Conservation (phyloP, 345 rosid species). For the Populus pruinosa region DNA sequence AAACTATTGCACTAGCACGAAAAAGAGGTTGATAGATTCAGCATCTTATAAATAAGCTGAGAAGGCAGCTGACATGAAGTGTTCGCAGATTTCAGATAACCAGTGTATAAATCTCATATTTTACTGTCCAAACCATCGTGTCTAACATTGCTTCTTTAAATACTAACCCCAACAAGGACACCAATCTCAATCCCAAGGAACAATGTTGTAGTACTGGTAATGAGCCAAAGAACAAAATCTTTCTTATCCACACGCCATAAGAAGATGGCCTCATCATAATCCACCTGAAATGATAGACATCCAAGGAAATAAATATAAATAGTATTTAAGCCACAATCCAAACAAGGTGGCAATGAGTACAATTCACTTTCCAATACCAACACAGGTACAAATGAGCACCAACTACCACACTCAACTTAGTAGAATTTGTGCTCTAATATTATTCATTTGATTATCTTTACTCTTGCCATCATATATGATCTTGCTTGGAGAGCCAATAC, state of each 20-base stretch:
- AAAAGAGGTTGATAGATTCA: not conserved
- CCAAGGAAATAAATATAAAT: constrained; percentile 10
- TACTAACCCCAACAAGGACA: constrained; percentile 91
- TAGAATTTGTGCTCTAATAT: not conserved
- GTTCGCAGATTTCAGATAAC: not conserved
- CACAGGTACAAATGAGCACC: not conserved
- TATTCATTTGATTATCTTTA: not conserved
- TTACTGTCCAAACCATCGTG: not conserved
- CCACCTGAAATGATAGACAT: constrained; percentile 60
- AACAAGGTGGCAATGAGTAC: not conserved
- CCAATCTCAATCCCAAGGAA: constrained; percentile 97
- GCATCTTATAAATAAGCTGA: not conserved
- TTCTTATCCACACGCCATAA: constrained; percentile 94
- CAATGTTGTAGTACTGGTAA: constrained; percentile 74
- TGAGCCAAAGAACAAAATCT: constrained; percentile 93
- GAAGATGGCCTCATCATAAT: constrained; percentile 90
- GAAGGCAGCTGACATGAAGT: not conserved
- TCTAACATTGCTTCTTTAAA: not conserved
- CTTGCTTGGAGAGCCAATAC: not conserved
- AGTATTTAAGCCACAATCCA: not conserved
- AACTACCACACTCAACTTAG: not conserved
- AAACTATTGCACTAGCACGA: not conserved
- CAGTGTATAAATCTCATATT: not conserved
- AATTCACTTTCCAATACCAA: not conserved
- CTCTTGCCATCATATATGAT: not conserved